Percentiles rank a stretch among this genome's conserved stretches.
Evolutionary conservation across 176 grass and related monocot species (phyloP).

Genomic region (Melocanna baccifera): DNA sequence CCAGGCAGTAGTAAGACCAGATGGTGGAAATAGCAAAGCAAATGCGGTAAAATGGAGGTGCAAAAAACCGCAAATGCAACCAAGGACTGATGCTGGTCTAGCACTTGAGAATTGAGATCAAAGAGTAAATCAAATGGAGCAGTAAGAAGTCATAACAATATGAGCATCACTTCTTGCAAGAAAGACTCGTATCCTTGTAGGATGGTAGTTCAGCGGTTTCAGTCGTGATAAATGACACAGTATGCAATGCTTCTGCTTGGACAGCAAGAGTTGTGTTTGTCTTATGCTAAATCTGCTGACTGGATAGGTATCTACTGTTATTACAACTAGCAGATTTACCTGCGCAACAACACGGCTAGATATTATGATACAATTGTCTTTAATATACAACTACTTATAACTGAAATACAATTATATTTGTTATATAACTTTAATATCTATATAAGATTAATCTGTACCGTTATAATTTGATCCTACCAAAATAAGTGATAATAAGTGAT

Average conservation of each 20-base stretch:
- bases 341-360: too few species aligned
- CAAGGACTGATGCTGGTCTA: neutral
- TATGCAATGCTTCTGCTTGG: neutral
- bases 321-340: neutral
- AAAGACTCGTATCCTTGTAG: neutral
- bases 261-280: neutral
- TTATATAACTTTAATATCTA: too few species aligned
- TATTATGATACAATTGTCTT: too few species aligned
- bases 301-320: neutral
- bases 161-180: neutral
- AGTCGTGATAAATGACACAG: neutral
- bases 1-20: neutral
- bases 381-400: too few species aligned
- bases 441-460: too few species aligned
- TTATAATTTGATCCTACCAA: too few species aligned
- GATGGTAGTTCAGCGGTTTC: neutral
- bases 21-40: neutral
- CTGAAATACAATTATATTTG: too few species aligned
- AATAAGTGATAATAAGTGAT: too few species aligned
- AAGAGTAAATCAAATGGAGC: neutral
- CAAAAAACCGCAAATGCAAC: neutral
- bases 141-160: neutral
- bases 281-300: neutral
- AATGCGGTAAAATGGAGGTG: neutral
- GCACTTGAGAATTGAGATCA: neutral